phyloP scores from a whole-genome alignment of 129 eudicot species.

The Tagetes patula region DNA sequence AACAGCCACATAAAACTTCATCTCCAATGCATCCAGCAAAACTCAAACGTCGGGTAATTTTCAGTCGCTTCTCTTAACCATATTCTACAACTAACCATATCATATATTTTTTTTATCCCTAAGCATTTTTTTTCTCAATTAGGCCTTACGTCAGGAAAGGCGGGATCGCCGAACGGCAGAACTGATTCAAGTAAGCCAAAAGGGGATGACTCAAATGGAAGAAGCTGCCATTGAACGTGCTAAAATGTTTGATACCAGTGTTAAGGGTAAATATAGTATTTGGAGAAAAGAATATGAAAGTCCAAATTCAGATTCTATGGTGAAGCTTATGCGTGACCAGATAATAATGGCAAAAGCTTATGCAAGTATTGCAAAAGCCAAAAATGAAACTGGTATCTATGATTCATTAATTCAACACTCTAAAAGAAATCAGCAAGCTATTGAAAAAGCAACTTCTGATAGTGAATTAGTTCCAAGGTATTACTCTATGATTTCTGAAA shows the following conservation, averaged over 20 bases:
- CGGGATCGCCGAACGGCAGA: slow-evolving; percentile 75
- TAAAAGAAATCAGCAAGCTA: slow-evolving; percentile 61
- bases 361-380: slow-evolving; percentile 88
- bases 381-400: slow-evolving; percentile 55
- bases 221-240: slow-evolving; percentile 80
- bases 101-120: not conserved
- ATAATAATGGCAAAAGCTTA: slow-evolving; percentile 96
- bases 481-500: slow-evolving; percentile 14
- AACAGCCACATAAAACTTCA: slow-evolving; percentile 31
- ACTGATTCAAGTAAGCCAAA: slow-evolving; percentile 57
- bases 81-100: not conserved
- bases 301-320: slow-evolving; percentile 86
- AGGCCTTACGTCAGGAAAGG: slow-evolving; percentile 79
- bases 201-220: slow-evolving; percentile 58
- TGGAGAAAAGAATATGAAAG: slow-evolving; percentile 95
- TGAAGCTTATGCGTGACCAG: slow-evolving; percentile 95
- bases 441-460: slow-evolving; percentile 82
- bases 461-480: slow-evolving; percentile 84
- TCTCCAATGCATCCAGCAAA: slow-evolving; percentile 63
- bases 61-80: slow-evolving; percentile 1
- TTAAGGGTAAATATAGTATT: slow-evolving; percentile 72
- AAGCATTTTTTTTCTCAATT: slow-evolving; percentile 24
- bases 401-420: slow-evolving; percentile 69
- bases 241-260: slow-evolving; percentile 63
- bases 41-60: slow-evolving; percentile 70